These are phyloP conservation scores for Colletotrichum filicis DNA, from an alignment of 2,329 filamentous ascomycete species.

Conservation along the genomic window DNA sequence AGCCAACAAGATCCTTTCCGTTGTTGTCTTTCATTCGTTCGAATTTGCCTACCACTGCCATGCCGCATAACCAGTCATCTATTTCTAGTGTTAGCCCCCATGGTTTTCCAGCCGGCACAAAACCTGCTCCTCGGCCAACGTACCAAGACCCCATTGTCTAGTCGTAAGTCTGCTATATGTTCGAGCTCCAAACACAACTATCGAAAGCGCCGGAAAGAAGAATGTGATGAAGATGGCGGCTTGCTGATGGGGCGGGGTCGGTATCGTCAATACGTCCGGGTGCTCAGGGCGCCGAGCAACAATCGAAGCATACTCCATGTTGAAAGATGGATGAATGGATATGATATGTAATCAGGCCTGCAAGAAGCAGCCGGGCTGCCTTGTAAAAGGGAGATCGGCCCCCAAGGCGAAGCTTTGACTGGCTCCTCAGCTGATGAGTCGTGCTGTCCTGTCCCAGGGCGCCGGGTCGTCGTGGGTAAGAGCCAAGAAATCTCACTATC, in stretches of 20 bases:
- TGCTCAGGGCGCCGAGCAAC: slow-evolving; percentile 33
- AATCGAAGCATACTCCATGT: slow-evolving; percentile 20
- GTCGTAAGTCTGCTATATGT: slow-evolving; percentile 41
- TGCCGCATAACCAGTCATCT: slow-evolving; percentile 43
- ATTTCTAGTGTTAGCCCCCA: background rate
- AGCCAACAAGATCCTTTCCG: background rate
- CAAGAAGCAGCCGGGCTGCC: background rate
- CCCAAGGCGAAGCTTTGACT: slow-evolving; percentile 14
- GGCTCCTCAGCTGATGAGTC: background rate
- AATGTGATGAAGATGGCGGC: slow-evolving; percentile 45
- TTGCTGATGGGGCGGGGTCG: slow-evolving; percentile 46
- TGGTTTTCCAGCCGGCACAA: background rate
- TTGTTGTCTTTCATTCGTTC: background rate
- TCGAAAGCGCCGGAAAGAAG: slow-evolving; percentile 43
- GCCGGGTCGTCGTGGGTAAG: slow-evolving; percentile 12
- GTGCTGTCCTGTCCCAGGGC: slow-evolving; percentile 12
- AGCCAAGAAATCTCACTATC: slow-evolving; percentile 6
- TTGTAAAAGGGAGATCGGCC: background rate
- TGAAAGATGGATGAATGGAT: background rate
- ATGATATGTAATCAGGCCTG: background rate
- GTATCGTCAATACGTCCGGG: slow-evolving; percentile 42
- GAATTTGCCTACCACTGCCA: slow-evolving; percentile 37
- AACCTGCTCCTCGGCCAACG: background rate
- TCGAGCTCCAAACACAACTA: slow-evolving; percentile 41
- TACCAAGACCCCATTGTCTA: slow-evolving; percentile 43